Evolutionary conservation across 2,329 filamentous ascomycete species (phyloP).

Genomic region (Diplodia scrobiculata): DNA sequence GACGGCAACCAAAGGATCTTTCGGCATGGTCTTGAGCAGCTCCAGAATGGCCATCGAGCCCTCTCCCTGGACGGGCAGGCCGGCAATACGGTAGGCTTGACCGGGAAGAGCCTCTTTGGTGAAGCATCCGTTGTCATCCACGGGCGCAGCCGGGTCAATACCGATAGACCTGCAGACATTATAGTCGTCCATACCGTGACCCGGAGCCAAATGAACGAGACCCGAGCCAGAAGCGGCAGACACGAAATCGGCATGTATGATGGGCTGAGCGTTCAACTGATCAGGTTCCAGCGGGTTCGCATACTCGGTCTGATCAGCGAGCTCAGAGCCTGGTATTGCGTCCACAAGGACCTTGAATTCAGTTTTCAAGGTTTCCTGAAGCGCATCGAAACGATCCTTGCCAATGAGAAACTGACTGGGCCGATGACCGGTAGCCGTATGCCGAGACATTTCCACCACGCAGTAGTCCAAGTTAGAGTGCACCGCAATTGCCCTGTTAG

Average conservation of each 20-base stretch:
- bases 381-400: constrained; percentile 65
- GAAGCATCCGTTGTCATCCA: constrained; percentile 79
- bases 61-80: constrained; percentile 69
- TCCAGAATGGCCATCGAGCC: constrained; percentile 71
- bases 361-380: constrained; percentile 39
- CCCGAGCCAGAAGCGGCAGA: constrained; percentile 88
- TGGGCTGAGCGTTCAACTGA: constrained; percentile 61
- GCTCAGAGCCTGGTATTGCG: constrained; percentile 63
- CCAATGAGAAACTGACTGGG: constrained; percentile 67
- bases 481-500: constrained; percentile 86
- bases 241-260: constrained; percentile 87
- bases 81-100: constrained; percentile 66
- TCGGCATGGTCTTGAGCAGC: constrained; percentile 55
- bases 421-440: constrained; percentile 36
- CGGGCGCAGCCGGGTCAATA: constrained; percentile 75
- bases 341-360: constrained; percentile 55
- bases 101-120: constrained; percentile 76
- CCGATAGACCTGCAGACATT: constrained; percentile 71
- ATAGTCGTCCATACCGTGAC: constrained; percentile 97
- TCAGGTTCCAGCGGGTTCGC: constrained; percentile 66
- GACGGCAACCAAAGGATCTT: constrained; percentile 15
- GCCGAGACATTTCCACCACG: constrained; percentile 55
- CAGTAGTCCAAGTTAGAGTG: constrained; percentile 73
- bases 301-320: constrained; percentile 57
- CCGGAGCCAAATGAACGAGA: constrained; percentile 90